Conservation (phyloP, 1,284 basidiomycete species). For the Inonotus hispidus region DNA sequence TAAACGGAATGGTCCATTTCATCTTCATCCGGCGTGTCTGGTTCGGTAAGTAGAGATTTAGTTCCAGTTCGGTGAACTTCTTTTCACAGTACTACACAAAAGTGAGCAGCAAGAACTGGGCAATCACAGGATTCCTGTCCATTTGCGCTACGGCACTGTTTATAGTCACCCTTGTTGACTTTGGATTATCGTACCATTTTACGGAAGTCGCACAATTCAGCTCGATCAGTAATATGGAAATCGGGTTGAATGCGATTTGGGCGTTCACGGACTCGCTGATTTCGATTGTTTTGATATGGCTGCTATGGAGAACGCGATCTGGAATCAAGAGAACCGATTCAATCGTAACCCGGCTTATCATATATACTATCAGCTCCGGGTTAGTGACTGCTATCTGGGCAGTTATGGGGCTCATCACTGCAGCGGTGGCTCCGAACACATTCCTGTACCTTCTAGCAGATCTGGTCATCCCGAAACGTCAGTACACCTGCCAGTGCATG, state of each 20-base stretch:
- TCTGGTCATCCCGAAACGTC: too few species aligned
- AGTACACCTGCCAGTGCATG: too few species aligned
- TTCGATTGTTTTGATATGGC: not conserved
- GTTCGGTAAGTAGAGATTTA: not conserved
- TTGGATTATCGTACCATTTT: not conserved
- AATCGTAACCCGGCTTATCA: not conserved
- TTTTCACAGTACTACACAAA: not conserved
- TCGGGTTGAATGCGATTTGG: not conserved
- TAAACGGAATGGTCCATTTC: not conserved
- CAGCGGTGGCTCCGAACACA: not conserved
- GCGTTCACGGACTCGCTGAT: not conserved
- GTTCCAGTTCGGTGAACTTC: not conserved
- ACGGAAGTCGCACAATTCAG: not conserved
- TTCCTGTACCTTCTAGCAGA: not conserved
- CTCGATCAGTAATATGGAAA: not conserved
- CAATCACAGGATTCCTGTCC: not conserved
- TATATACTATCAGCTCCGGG: slow-evolving; percentile 5
- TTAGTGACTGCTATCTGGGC: not conserved
- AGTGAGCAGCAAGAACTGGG: slow-evolving; percentile 2
- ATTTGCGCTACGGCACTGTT: not conserved
- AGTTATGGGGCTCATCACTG: not conserved
- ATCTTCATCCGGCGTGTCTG: not conserved
- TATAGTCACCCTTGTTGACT: not conserved
- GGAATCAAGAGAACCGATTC: slow-evolving; percentile 10
- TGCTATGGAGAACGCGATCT: not conserved